Evolutionary conservation across 139 green algal genomes (phyloP), one percentile per base, ranked within the genome.

Genomic region (Ostreobium quekettii): DNA sequence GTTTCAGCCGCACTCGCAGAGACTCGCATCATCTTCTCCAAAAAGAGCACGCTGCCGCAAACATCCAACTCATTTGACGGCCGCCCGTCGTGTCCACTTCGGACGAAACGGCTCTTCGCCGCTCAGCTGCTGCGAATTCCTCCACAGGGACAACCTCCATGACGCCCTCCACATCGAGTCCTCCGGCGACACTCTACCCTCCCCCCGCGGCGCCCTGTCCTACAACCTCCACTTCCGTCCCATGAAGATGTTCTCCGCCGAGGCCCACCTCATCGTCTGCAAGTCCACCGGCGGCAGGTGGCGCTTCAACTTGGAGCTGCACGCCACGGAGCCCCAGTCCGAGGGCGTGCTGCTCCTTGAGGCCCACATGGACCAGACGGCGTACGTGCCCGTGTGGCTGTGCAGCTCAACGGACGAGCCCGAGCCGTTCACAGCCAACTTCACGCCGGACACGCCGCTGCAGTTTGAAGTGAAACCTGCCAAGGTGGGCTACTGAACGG

Each of bases 301-400:
- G 82, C 66, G 80, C 5, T 88, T 88, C 56, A 75, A 80, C 36
- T 39, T 88, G 64, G 72, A 85, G 53, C 66, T 83, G 30, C 70
- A 76, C 48, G 77, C 74, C 28, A 75, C 67, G 3, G 79, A 82
- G 46, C 70, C 79, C 29, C 77, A 83, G 26, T 59, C 76, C 29
- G 76, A 85, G 48, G 82, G 79, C 59, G 63, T 38, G 11, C 31
- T 87, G 0, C 59, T 64, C 4, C 35, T 87, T 26, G 78, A 85
- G 60, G 76, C 81, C 0, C 38, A 67, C n/a, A 73, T 85, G 71
- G 74, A 72, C 35, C 31, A 60, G 37, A 76, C 66, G 11, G 36
- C 42, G 32, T 36, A 22, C 24, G 22, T 73, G 7, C 70, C 70
- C 0, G n/a, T 83, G 29, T 47, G 29, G 30, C 74, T 83, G 29